Evolutionary conservation across 2,329 filamentous ascomycete genomes (phyloP).

Genomic region (Bipolaris cookei): DNA sequence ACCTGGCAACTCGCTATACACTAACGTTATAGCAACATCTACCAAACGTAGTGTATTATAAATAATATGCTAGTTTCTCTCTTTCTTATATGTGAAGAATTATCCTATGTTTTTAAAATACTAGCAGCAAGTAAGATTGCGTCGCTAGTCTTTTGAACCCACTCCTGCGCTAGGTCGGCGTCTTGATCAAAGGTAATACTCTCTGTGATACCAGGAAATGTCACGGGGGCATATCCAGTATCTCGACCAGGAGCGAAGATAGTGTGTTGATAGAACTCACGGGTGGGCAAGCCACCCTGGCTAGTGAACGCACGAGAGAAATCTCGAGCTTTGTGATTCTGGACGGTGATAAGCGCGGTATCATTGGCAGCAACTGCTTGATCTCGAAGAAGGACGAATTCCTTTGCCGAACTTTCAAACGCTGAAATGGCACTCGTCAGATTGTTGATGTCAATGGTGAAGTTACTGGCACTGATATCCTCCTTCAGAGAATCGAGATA

Average conservation of each 20-base stretch:
- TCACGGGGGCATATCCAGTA: constrained; percentile 49
- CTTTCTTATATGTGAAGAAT: no score
- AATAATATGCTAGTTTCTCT: no score
- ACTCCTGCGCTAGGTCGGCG: constrained; percentile 40
- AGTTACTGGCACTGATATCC: constrained; percentile 38
- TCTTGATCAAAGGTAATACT: constrained; percentile 44
- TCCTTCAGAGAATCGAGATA: constrained; percentile 47
- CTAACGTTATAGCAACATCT: neutral
- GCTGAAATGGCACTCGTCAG: constrained; percentile 47
- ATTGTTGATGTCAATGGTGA: constrained; percentile 39
- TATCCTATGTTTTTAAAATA: constrained; percentile 40
- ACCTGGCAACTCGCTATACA: no score
- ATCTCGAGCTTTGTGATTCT: constrained; percentile 56
- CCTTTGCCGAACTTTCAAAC: constrained; percentile 40
- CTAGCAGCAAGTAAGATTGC: constrained; percentile 43
- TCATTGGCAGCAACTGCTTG: constrained; percentile 39
- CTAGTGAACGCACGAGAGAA: constrained; percentile 55
- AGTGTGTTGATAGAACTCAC: constrained; percentile 56
- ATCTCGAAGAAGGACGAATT: constrained; percentile 40
- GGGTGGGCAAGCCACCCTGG: constrained; percentile 54
- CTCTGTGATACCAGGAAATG: constrained; percentile 49
- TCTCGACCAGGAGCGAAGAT: constrained; percentile 56
- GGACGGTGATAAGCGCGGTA: constrained; percentile 37
- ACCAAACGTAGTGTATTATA: no score
- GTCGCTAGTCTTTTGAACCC: constrained; percentile 44